Evolutionary conservation across 108 stramenopile species (phyloP), one percentile per base, ranked within the genome.

Genomic region (Conticribra guillardii): DNA sequence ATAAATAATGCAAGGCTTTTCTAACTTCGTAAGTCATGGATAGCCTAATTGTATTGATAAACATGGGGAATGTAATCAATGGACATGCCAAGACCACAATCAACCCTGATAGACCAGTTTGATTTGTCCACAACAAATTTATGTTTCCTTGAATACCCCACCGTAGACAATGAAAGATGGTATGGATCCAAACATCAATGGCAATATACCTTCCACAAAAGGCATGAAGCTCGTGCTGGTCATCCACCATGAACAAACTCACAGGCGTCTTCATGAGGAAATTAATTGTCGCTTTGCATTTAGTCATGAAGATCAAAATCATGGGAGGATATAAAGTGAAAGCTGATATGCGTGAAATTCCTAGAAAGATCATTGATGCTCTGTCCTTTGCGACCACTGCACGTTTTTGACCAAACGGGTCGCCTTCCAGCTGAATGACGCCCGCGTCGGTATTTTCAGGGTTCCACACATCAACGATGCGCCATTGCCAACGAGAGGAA

Each of bases 71-170:
- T 41, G 70, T 72, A 28, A 85, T 74, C 34, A 82, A 49, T 5
- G 79, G 48, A 26, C 54, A 55, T 4, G 50, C 74, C 0, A 68
- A 28, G 7, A 85, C 49, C 15, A 77, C 76, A 29, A 81, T 24
- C 1, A 84, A 28, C 1, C 84, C 84, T 0, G 80, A 69, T 17
- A 81, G 17, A 14, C 84, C 84, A n/a, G 71, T 68, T 8, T n/a
- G 32, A 45, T 50, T 60, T 0, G 51, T 55, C 50, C 71, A 55
- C 15, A 84, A 33, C 21, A 81, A 50, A 47, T 72, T 27, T 14
- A 84, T 56, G 34, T 84, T 81, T 11, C 76, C 72, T 58, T 81
- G 80, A n/a, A 53, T 31, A 1, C 67, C 71, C 84, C 84, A 84
- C 2, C 84, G 58, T 4, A 71, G 48, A 23, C 71, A 27, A 61